Base-by-base conservation (phyloP, 805 yeast species). In the Yarrowia alimentaria region DNA sequence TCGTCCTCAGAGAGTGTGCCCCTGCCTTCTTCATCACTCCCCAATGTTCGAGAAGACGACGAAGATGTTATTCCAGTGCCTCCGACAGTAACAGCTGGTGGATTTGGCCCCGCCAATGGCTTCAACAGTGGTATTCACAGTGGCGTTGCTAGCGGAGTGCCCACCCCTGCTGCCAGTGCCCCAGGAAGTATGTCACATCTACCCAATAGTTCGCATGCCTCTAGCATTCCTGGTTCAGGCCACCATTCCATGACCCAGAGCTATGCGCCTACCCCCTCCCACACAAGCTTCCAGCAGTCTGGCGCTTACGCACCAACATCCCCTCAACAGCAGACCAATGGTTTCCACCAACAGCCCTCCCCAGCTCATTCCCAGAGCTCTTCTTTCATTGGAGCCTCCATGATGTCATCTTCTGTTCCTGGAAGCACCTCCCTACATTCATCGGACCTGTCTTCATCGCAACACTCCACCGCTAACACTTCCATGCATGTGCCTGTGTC, bases 401-500 rank as follows among this genome's bases (percentile, higher is more conserved):
- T 28, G 47, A 40, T 40, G 47, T 40, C 47, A 2, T 26, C 47
- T 2, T 40, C 47, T 9, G 33, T 40, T 10, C 47, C 47, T 19
- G 47, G 47, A 40, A 28, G 33, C 25, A 28, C 47, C n/a, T 40
- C 47, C 10, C 18, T 40, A 11, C 47, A 40, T 29, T 40, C n/a
- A n/a, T n/a, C 35, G n/a, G 50, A 43, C 6, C 37, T 43, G 50
- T 31, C 37, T 12, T 31, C 50, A 8, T 43, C 50, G n/a, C 22
- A 21, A 18, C 37, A 43, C 16, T 43, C 50, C 8, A 31, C 50
- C 10, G 37, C 50, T 12, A 30, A 30, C 21, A 43, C 50, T 13
- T 30, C 50, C 30, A 30, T 30, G 37, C 21, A 37, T 10, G 50
- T 30, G n/a, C 50, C 50, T 17, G n/a, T 17, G 3, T 13, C 35